phyloP scores from a whole-genome alignment of 2,329 filamentous ascomycete species.

The Talaromyces sp. region DNA sequence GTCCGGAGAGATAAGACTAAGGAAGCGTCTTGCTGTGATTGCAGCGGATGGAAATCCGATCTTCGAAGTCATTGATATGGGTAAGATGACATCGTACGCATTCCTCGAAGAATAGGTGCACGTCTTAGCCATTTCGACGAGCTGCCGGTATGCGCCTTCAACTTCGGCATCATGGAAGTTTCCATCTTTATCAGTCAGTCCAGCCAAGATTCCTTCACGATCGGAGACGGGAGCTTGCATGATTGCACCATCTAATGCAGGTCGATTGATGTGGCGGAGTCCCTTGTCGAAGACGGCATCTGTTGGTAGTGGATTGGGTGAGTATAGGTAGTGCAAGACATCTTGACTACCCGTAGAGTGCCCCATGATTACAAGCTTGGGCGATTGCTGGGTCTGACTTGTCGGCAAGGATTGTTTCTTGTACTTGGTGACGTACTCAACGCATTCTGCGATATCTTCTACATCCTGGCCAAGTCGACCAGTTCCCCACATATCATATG shows the following conservation, averaged over 20 bases:
- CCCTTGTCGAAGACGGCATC: constrained; percentile 28
- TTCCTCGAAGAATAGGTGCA: constrained; percentile 22
- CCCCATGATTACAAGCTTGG: constrained; percentile 65
- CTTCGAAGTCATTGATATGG: constrained; percentile 32
- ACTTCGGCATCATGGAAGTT: constrained; percentile 18
- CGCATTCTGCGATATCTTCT: constrained; percentile 51
- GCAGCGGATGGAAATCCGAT: constrained; percentile 40
- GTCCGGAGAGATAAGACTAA: constrained; percentile 53
- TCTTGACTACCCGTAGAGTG: constrained; percentile 69
- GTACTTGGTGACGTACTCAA: constrained; percentile 48
- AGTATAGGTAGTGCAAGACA: constrained; percentile 60
- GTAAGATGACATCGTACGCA: constrained; percentile 30
- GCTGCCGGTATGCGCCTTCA: constrained; percentile 30
- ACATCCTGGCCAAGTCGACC: constrained; percentile 53
- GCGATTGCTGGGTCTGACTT: constrained; percentile 20
- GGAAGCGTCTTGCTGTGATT: constrained; percentile 56
- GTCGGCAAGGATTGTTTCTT: constrained; percentile 24
- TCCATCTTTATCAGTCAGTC: constrained; percentile 22
- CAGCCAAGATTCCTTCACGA: constrained; percentile 58
- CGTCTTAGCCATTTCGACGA: constrained; percentile 33
- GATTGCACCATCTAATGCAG: constrained; percentile 67
- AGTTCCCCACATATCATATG: constrained; percentile 55
- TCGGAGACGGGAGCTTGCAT: constrained; percentile 79
- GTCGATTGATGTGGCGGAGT: constrained; percentile 40
- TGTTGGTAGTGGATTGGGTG: constrained; percentile 38